These are phyloP conservation scores for Pythium plurisporium DNA, from an alignment of 352 stramenopile genomes.

Conservation along the genomic window DNA sequence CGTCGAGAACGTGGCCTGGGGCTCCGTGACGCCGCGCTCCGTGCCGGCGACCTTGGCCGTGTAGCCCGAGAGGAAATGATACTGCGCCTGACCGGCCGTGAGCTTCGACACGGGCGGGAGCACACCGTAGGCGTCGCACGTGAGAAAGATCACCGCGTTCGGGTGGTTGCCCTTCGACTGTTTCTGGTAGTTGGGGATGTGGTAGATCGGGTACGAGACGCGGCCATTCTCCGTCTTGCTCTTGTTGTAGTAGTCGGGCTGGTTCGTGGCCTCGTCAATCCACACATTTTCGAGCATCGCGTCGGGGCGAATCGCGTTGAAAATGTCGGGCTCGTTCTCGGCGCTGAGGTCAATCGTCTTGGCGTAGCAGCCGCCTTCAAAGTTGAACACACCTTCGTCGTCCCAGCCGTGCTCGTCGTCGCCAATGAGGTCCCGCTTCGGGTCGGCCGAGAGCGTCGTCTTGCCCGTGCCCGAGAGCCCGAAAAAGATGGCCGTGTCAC, in stretches of 20 bases:
- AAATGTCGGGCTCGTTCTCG: constrained; percentile 95
- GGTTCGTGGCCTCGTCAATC: constrained; percentile 36
- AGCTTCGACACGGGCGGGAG: constrained; percentile 94
- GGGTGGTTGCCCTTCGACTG: constrained; percentile 46
- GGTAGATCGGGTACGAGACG: constrained; percentile 55
- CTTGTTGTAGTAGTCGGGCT: constrained; percentile 56
- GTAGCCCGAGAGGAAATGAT: constrained; percentile 84
- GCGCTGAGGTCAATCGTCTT: constrained; percentile 94
- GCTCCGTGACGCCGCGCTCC: constrained; percentile 48
- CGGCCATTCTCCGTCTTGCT: constrained; percentile 54
- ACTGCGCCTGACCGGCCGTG: constrained; percentile 92
- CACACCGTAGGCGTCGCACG: constrained; percentile 95
- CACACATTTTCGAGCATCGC: constrained; percentile 59
- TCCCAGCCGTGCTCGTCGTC: constrained; percentile 85
- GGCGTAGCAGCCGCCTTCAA: constrained; percentile 97
- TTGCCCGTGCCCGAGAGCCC: constrained; percentile 88
- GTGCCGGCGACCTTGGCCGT: constrained; percentile 55
- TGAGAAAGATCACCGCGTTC: constrained; percentile 94
- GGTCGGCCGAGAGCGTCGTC: constrained; percentile 86
- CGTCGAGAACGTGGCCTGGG: constrained; percentile 48
- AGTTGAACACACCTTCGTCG: constrained; percentile 94
- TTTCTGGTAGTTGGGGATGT: constrained; percentile 50
- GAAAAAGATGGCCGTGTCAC: constrained; percentile 54
- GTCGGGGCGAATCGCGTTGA: constrained; percentile 46
- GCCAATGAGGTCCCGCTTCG: constrained; percentile 90